Conservation (phyloP, 768 basidiomycete species). For the Lentinula sp. region DNA sequence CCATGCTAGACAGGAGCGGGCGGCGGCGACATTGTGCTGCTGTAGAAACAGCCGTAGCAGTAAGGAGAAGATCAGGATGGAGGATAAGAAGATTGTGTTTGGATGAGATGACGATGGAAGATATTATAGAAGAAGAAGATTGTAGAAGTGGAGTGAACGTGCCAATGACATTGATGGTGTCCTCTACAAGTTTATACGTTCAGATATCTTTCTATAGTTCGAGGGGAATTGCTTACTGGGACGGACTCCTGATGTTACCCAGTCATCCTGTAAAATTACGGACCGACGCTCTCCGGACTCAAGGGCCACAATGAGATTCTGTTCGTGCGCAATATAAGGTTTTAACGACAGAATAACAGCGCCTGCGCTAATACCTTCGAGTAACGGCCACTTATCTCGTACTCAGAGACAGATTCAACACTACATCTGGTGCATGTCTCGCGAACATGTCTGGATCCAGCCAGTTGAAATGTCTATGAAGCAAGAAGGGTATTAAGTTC, state of each 20-base stretch:
- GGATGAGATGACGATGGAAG: constrained; percentile 54
- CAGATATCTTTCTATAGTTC: neutral
- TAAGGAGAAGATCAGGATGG: constrained; percentile 89
- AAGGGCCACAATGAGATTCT: constrained; percentile 50
- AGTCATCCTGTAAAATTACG: constrained; percentile 72
- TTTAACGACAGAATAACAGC: no score
- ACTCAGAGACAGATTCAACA: constrained; percentile 40
- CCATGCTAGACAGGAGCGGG: constrained; percentile 68
- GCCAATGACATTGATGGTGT: constrained; percentile 77
- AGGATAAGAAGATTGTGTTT: constrained; percentile 70
- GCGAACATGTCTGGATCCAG: constrained; percentile 17
- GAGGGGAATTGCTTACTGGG: constrained; percentile 35
- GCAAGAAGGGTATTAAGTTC: neutral
- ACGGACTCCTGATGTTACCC: constrained; percentile 59
- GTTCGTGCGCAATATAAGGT: neutral
- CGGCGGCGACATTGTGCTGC: constrained; percentile 80
- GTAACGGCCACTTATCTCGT: constrained; percentile 19
- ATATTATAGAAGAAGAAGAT: constrained; percentile 27
- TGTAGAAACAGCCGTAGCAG: constrained; percentile 83
- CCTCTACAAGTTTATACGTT: constrained; percentile 41
- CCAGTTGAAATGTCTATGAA: constrained; percentile 3
- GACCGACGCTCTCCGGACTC: constrained; percentile 32
- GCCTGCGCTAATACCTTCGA: constrained; percentile 34
- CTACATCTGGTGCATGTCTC: constrained; percentile 49
- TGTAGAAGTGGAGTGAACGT: constrained; percentile 20